These are phyloP conservation scores for Apiotrichum montevideense DNA, from an alignment of 1,284 basidiomycete genomes.

Conservation along the genomic window DNA sequence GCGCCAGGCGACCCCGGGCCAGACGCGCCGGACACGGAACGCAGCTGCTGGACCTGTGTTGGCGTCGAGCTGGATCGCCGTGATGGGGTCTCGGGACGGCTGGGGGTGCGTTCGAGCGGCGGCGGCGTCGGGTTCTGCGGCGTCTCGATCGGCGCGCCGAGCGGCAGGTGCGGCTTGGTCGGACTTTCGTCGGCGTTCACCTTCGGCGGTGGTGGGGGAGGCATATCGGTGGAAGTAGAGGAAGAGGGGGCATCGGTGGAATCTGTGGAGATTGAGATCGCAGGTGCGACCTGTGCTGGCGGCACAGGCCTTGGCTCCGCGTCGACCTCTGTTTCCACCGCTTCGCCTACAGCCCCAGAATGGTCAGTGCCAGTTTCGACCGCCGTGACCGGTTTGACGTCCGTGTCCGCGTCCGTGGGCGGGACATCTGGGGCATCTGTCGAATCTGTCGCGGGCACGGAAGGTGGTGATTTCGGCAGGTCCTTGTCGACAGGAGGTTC, in stretches of 20 bases:
- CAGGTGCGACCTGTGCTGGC: no score
- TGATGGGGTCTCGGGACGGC: background rate
- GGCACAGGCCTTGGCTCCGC: no score
- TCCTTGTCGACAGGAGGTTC: no score
- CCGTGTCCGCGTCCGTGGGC: no score
- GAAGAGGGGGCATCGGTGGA: background rate
- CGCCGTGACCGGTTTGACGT: no score
- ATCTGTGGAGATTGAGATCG: background rate
- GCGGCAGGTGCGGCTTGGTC: conserved; percentile 1
- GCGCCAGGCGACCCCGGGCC: conserved; percentile 23
- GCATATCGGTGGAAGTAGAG: background rate
- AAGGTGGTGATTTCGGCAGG: no score
- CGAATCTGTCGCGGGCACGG: no score
- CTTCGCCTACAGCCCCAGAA: no score
- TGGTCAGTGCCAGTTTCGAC: no score
- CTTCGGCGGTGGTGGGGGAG: conserved; percentile 10
- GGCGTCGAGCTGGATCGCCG: conserved; percentile 1
- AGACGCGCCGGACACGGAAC: conserved; percentile 12
- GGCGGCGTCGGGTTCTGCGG: background rate
- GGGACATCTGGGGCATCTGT: no score
- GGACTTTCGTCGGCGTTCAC: background rate
- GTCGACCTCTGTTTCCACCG: no score
- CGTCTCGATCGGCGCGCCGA: conserved; percentile 1
- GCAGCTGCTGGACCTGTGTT: background rate
- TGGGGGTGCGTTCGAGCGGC: background rate